Evolutionary conservation across 805 yeast species (phyloP), one percentile per base, ranked within the genome.

Genomic region (Candida germanica): DNA sequence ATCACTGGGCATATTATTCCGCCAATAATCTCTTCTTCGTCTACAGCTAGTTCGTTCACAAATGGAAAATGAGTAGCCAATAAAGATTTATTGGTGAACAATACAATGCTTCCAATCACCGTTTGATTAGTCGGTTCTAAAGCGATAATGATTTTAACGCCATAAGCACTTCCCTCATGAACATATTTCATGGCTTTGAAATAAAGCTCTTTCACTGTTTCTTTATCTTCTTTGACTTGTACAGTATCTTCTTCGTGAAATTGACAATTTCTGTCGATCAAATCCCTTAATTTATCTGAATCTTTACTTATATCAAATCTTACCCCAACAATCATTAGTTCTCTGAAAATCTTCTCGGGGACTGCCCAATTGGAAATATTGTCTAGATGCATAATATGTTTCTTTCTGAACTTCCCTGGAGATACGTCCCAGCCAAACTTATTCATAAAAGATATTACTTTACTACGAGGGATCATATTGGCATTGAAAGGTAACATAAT

Each of bases 321-420:
- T 10, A 77, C 71, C 3, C 81, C 80, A 26, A 75, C 75, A 38
- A 75, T 72, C 60, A 72, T 75, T 43, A 78, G 61, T 42, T 74
- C 79, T 33, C 72, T 57, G 27, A 76, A 73, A 5, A 77, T 66
- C 44, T 74, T 74, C 39, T 71, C 66, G 2, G 80, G 73, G 4
- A 78, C 77, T 41, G 54, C 62, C 83, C 83, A 77, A 20, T 57
- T 51, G 4, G 54, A 52, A 18, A 76, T 47, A 33, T 70, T 50
- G 12, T 66, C 51, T 35, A 78, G 50, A 11, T 64, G 46, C 69
- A 77, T 59, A 3, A 72, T 51, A 36, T 61, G 56, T 25, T 44
- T 59, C 40, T 43, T 54, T 31, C 30, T 42, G 32, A 45, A 47
- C 3, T 43, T 47, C 18, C 39, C 38, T 14, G 21, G 30, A 6